Conservation (phyloP, 345 rosid genomes). For the Aurinia saxatilis region DNA sequence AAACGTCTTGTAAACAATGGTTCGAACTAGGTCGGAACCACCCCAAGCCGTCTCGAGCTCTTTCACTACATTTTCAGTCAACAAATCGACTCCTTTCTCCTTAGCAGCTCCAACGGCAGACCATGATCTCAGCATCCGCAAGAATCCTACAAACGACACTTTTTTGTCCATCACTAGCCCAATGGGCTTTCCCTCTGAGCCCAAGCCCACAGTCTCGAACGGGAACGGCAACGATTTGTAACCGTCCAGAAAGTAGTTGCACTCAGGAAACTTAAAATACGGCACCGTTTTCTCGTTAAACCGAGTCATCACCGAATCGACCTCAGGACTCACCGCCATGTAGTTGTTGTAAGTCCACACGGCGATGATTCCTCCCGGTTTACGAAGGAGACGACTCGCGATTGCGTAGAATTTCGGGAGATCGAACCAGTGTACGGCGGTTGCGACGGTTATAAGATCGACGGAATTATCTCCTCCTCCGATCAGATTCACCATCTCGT, state of each 20-base stretch:
- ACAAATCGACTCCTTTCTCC: conserved; percentile 52
- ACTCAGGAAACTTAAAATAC: conserved; percentile 32
- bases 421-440: conserved; percentile 65
- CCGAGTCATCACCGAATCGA: conserved; percentile 38
- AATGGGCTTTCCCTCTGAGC: conserved; percentile 48
- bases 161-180: conserved; percentile 40
- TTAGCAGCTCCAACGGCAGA: conserved; percentile 44
- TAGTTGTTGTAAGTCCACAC: conserved; percentile 47
- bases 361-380: conserved; percentile 56
- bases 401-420: conserved; percentile 47
- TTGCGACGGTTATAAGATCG: conserved; percentile 43
- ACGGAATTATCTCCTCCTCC: conserved; percentile 26
- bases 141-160: conserved; percentile 42
- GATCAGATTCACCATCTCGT: conserved; percentile 20
- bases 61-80: conserved; percentile 36
- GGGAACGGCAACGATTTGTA: conserved; percentile 58
- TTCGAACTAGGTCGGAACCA: conserved; percentile 36
- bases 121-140: conserved; percentile 41
- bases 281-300: conserved; percentile 41
- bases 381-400: conserved; percentile 39
- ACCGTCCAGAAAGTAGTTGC: conserved; percentile 21
- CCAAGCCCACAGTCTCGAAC: conserved; percentile 50
- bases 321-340: conserved; percentile 36
- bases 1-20: conserved; percentile 40
- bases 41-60: conserved; percentile 61